phyloP scores from a whole-genome alignment of 257 asterid species.

The Solanum paucissectum region DNA sequence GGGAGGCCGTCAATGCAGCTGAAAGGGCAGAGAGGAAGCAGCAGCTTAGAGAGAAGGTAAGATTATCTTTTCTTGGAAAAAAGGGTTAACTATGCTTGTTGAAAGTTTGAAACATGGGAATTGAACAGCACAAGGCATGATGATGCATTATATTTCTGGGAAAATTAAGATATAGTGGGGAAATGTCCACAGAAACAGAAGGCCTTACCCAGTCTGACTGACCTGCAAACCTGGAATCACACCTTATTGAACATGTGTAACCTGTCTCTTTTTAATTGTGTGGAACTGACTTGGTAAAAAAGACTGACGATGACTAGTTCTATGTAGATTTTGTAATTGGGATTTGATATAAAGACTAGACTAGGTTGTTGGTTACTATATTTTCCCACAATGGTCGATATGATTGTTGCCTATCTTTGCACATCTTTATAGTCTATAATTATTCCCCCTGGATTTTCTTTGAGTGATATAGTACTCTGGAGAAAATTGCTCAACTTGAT shows the following conservation, averaged over 20 bases:
- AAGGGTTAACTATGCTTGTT: neutral
- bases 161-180: neutral
- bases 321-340: neutral
- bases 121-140: neutral
- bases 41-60: conserved; percentile 79
- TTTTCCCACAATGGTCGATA: neutral
- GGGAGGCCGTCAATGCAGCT: conserved; percentile 84
- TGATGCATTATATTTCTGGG: neutral
- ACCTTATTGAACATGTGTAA: neutral
- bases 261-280: neutral
- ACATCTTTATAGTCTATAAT: neutral
- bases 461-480: neutral
- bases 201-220: neutral
- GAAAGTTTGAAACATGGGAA: neutral
- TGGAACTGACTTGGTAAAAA: neutral
- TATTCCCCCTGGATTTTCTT: neutral
- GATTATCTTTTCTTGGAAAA: conserved; percentile 9
- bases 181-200: neutral
- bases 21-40: conserved; percentile 88
- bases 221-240: neutral
- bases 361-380: neutral
- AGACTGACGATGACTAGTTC: neutral
- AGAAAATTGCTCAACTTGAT: neutral
- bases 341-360: neutral
- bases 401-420: neutral